Conservation (phyloP, 2,329 filamentous ascomycete genomes). For the Sarocladiaceae sp. region DNA sequence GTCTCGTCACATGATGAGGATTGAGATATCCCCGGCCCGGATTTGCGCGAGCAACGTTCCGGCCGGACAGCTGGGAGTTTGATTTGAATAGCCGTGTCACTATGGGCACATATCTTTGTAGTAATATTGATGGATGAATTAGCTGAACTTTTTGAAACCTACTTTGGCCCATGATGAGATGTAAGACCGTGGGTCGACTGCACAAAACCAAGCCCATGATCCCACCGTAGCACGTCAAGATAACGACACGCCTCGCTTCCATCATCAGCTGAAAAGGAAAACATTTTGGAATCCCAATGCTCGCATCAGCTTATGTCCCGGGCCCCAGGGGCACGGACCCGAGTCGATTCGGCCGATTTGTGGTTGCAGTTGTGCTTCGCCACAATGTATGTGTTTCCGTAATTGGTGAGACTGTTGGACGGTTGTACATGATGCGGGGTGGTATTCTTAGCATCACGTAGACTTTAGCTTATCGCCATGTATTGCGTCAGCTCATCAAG, state of each 20-base stretch:
- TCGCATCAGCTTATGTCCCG: neutral
- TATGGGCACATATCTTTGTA: neutral
- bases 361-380: neutral
- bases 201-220: no score
- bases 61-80: slow-evolving; percentile 3
- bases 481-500: no score
- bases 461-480: no score
- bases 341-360: neutral
- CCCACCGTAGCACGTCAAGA: no score
- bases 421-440: neutral
- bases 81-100: neutral
- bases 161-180: no score
- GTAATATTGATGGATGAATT: slow-evolving; percentile 1
- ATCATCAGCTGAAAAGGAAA: no score
- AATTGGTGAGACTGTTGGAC: neutral
- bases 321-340: neutral
- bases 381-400: neutral
- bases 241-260: no score
- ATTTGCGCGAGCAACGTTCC: neutral
- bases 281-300: neutral
- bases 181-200: no score
- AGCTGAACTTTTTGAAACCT: neutral
- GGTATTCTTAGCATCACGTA: neutral
- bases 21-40: slow-evolving; percentile 3
- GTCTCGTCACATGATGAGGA: neutral